phyloP scores from a whole-genome alignment of 768 basidiomycete genomes.

The Leccinum obscurum region DNA sequence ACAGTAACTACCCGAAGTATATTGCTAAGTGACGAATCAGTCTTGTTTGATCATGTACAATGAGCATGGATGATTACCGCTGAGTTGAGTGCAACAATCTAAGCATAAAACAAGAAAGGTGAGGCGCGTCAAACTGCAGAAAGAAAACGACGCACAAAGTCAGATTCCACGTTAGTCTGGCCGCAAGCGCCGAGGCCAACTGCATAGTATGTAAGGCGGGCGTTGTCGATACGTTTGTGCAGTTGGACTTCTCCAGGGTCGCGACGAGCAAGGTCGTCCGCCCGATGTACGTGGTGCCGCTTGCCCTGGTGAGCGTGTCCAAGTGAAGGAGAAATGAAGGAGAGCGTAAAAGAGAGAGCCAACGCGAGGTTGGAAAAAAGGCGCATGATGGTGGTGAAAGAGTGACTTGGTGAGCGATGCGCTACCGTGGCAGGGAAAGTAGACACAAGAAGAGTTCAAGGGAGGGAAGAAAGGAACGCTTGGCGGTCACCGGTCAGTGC shows the following conservation, averaged over 20 bases:
- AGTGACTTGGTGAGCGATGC: conserved; percentile 20
- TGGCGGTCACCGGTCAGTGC: not conserved
- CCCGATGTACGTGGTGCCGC: conserved; percentile 26
- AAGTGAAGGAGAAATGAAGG: conserved; percentile 19
- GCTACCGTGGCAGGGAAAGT: conserved; percentile 2
- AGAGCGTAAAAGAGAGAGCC: conserved; percentile 20
- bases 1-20: conserved; percentile 51
- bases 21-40: conserved; percentile 48
- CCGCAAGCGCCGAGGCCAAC: conserved; percentile 49
- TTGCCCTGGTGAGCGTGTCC: conserved; percentile 22
- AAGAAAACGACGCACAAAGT: conserved; percentile 33
- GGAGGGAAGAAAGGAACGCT: not conserved
- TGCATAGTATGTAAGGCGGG: conserved; percentile 40
- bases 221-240: conserved; percentile 22
- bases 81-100: conserved; percentile 55
- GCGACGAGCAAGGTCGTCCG: conserved; percentile 25
- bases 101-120: not conserved
- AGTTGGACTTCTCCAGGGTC: conserved; percentile 25
- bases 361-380: conserved; percentile 22
- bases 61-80: conserved; percentile 15
- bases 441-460: conserved; percentile 7
- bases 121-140: not conserved
- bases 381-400: conserved; percentile 27
- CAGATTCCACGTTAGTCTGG: conserved; percentile 22
- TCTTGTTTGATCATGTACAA: not conserved